Percentiles rank a stretch among this genome's conserved stretches.
Evolutionary conservation across 768 basidiomycete genomes (phyloP).

Genomic region (Rhizopogon vulgaris): DNA sequence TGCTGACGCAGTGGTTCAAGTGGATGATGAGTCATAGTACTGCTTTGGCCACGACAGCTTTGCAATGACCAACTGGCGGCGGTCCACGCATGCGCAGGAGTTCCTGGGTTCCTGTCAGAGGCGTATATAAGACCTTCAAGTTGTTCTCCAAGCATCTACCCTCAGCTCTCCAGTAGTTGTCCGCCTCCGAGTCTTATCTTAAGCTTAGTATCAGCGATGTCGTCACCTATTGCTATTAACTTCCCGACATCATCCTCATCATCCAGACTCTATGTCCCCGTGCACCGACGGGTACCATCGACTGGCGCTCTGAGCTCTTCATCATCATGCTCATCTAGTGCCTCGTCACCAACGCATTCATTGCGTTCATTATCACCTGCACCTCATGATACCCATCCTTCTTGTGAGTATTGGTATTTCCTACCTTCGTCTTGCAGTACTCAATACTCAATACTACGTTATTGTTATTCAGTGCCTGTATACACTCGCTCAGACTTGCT

Average conservation of each 20-base stretch:
- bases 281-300: slow-evolving; percentile 29
- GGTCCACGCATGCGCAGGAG: neutral
- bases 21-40: neutral
- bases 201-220: slow-evolving; percentile 18
- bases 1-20: neutral
- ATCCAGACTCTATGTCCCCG: slow-evolving; percentile 30
- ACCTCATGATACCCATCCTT: neutral
- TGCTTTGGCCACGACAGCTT: neutral
- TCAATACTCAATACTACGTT: neutral
- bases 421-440: neutral
- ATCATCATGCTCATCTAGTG: slow-evolving; percentile 12
- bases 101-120: neutral
- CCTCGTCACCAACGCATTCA: slow-evolving; percentile 10
- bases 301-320: slow-evolving; percentile 8
- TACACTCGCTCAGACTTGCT: slow-evolving; percentile 23
- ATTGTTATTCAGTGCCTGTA: slow-evolving; percentile 4
- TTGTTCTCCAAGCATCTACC: neutral
- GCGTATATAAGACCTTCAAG: slow-evolving; percentile 1
- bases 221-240: slow-evolving; percentile 17
- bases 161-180: neutral
- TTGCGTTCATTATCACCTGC: neutral
- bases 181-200: slow-evolving; percentile 5
- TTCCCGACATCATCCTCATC: slow-evolving; percentile 14
- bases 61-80: slow-evolving; percentile 3
- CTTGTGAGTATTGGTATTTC: neutral